Percentiles rank a stretch among this genome's conserved stretches.
These are phyloP conservation scores for Globisporangium viniferum DNA, from an alignment of 352 stramenopile genomes.

Conservation along the genomic window DNA sequence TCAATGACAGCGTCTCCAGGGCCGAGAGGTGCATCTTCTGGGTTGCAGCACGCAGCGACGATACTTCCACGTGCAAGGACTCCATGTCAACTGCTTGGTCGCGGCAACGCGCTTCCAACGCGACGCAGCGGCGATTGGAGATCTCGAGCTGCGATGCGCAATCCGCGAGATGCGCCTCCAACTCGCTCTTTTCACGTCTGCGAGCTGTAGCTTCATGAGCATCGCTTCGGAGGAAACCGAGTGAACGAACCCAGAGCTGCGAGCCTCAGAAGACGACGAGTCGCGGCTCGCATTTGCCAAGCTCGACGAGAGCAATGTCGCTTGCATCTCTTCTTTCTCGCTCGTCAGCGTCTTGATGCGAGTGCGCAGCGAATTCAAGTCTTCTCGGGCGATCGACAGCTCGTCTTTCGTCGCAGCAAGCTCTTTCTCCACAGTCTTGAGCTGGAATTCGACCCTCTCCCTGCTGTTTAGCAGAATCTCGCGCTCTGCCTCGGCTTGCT, in stretches of 20 bases:
- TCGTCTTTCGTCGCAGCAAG: slow-evolving; percentile 25
- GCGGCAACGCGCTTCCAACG: slow-evolving; percentile 43
- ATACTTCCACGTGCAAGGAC: slow-evolving; percentile 46
- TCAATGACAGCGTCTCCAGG: slow-evolving; percentile 44
- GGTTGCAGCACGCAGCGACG: slow-evolving; percentile 38
- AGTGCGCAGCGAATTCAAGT: slow-evolving; percentile 28
- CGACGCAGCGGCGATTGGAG: slow-evolving; percentile 31
- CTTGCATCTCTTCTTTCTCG: slow-evolving; percentile 38
- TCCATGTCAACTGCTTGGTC: slow-evolving; percentile 53
- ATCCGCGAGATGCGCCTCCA: slow-evolving; percentile 49
- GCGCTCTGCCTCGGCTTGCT: slow-evolving; percentile 28
- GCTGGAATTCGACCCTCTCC: slow-evolving; percentile 28
- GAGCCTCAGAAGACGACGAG: slow-evolving; percentile 8
- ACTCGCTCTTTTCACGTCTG: slow-evolving; percentile 48
- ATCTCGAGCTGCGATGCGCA: slow-evolving; percentile 46
- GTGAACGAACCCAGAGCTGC: slow-evolving; percentile 8
- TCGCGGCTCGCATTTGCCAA: slow-evolving; percentile 20
- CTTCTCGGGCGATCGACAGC: slow-evolving; percentile 15
- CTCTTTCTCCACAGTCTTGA: slow-evolving; percentile 34
- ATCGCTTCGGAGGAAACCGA: slow-evolving; percentile 32
- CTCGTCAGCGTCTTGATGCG: slow-evolving; percentile 32
- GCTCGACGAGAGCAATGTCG: slow-evolving; percentile 28
- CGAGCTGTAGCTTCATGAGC: slow-evolving; percentile 62
- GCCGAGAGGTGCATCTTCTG: slow-evolving; percentile 53
- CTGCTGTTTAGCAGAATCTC: slow-evolving; percentile 23